Evolutionary conservation across 2,329 filamentous ascomycete species (phyloP).

Genomic region (Colletotrichum sp.): DNA sequence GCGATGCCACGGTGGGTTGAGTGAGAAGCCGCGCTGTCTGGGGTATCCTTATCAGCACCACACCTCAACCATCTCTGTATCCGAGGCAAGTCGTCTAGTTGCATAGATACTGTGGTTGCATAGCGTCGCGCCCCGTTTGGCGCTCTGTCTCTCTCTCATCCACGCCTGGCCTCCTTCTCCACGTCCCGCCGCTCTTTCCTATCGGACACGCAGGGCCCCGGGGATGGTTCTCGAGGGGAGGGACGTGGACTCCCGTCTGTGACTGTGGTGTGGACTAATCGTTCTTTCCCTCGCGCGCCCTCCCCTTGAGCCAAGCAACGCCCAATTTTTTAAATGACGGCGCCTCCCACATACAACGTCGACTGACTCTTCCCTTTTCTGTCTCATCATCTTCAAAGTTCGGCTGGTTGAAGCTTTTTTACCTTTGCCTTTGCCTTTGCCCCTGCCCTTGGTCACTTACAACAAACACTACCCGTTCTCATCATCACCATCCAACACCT

Average conservation of each 20-base stretch:
- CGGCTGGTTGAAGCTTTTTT: background rate
- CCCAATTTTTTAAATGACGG: constrained; percentile 14
- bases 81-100: background rate
- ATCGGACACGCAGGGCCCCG: constrained; percentile 4
- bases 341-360: background rate
- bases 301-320: constrained; percentile 2
- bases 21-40: background rate
- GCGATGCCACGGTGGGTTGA: background rate
- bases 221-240: background rate
- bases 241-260: background rate
- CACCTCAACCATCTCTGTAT: background rate
- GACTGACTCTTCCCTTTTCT: background rate
- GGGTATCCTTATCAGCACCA: constrained; percentile 13
- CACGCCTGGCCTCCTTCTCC: constrained; percentile 4
- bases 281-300: background rate
- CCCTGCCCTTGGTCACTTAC: constrained; percentile 6
- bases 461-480: constrained; percentile 1
- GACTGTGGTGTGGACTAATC: background rate
- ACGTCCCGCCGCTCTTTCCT: constrained; percentile 16
- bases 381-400: background rate
- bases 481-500: background rate
- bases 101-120: constrained; percentile 3
- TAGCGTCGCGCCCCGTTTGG: constrained; percentile 5
- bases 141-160: background rate
- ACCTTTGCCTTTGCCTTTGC: background rate